Percentiles rank a stretch among this genome's conserved stretches.
Evolutionary conservation across 441 rosid species (phyloP).

Genomic region (Hura crepitans): DNA sequence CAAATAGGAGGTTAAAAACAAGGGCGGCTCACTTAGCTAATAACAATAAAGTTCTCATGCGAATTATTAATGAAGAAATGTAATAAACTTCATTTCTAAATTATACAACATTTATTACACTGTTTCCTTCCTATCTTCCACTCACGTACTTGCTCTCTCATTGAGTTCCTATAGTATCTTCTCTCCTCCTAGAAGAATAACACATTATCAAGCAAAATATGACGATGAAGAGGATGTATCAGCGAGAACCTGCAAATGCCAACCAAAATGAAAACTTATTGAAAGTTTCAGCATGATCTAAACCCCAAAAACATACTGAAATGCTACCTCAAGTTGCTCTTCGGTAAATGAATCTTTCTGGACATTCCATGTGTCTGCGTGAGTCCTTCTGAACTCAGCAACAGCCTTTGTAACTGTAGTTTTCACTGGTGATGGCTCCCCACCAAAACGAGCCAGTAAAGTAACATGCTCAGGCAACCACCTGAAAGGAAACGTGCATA

Average conservation of each 20-base stretch:
- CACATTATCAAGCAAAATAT: constrained; percentile 69
- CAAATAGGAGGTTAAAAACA: constrained; percentile 18
- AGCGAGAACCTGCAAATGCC: constrained; percentile 72
- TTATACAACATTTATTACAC: constrained; percentile 20
- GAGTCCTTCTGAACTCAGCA: constrained; percentile 95
- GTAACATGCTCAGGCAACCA: constrained; percentile 97
- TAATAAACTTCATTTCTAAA: constrained; percentile 30
- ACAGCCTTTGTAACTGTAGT: constrained; percentile 94
- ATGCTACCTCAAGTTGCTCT: constrained; percentile 92
- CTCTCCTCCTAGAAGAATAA: constrained; percentile 13
- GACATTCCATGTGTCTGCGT: constrained; percentile 96
- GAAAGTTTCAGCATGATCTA: background rate
- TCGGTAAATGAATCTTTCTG: constrained; percentile 90
- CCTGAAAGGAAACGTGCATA: constrained; percentile 31
- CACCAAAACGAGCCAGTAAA: constrained; percentile 71
- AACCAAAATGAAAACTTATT: constrained; percentile 9
- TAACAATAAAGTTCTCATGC: constrained; percentile 25
- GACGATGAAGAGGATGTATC: constrained; percentile 96
- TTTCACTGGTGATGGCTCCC: constrained; percentile 88
- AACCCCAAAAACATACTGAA: background rate
- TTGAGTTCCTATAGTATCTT: constrained; percentile 22
- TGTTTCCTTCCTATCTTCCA: constrained; percentile 23
- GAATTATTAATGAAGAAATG: constrained; percentile 24
- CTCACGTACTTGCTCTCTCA: constrained; percentile 20
- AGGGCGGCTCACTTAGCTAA: constrained; percentile 11